These are phyloP conservation scores for Pyrus pyrifolia DNA, from an alignment of 306 rosid species.

Conservation along the genomic window DNA sequence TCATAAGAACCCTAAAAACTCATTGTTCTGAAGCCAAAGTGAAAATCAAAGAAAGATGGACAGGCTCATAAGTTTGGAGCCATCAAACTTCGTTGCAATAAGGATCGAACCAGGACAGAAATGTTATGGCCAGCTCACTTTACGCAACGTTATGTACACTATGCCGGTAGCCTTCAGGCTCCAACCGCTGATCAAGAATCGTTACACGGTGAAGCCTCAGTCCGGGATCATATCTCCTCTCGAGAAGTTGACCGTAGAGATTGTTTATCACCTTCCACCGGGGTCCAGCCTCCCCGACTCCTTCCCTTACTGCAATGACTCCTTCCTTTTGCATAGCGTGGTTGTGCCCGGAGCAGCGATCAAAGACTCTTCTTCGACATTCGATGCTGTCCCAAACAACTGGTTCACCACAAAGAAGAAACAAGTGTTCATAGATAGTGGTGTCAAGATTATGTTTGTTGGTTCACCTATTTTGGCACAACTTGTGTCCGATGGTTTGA, in stretches of 20 bases:
- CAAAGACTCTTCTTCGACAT: slow-evolving; percentile 53
- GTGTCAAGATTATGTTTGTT: slow-evolving; percentile 56
- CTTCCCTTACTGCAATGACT: slow-evolving; percentile 53
- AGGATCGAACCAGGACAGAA: slow-evolving; percentile 51
- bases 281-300: slow-evolving; percentile 49
- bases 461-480: slow-evolving; percentile 58
- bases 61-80: slow-evolving; percentile 73
- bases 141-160: slow-evolving; percentile 84
- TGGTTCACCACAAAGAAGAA: slow-evolving; percentile 77
- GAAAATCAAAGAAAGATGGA: slow-evolving; percentile 41
- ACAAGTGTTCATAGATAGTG: slow-evolving; percentile 75
- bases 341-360: slow-evolving; percentile 74
- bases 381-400: slow-evolving; percentile 61
- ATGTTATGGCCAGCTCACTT: slow-evolving; percentile 47
- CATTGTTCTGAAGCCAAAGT: neutral
- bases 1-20: neutral
- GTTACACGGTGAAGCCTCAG: slow-evolving; percentile 61
- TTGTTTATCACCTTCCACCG: slow-evolving; percentile 46
- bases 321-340: slow-evolving; percentile 76
- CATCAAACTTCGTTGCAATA: slow-evolving; percentile 56
- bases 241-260: slow-evolving; percentile 46
- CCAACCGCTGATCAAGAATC: slow-evolving; percentile 51
- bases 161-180: slow-evolving; percentile 89
- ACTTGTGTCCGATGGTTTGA: slow-evolving; percentile 47
- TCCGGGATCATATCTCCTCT: slow-evolving; percentile 79